Percentiles rank a stretch among this genome's conserved stretches.
phyloP scores from a whole-genome alignment of 1,284 basidiomycete genomes.

The Cystobasidium sp. region DNA sequence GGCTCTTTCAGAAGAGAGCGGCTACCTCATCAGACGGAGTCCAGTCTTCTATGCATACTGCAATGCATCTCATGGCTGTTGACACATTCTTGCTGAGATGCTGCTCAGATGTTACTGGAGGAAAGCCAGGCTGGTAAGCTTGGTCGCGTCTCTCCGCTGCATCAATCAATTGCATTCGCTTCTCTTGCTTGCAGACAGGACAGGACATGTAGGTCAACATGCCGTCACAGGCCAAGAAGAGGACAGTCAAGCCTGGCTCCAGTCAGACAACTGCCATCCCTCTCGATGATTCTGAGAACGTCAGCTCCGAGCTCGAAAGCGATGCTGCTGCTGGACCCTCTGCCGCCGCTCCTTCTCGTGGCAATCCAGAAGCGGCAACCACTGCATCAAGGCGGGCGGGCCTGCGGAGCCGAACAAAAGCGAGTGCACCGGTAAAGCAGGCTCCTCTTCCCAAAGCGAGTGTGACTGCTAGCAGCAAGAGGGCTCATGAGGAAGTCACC shows the following conservation, averaged over 20 bases:
- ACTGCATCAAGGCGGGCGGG: neutral
- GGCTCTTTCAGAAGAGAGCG: neutral
- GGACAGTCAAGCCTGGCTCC: constrained; percentile 1
- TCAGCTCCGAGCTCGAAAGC: neutral
- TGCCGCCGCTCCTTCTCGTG: no score
- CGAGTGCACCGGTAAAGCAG: neutral
- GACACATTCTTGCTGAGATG: neutral
- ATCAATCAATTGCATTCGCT: neutral
- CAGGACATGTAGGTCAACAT: neutral
- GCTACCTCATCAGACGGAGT: constrained; percentile 23
- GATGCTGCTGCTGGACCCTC: no score
- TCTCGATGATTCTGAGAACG: constrained; percentile 1
- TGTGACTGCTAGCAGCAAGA: neutral
- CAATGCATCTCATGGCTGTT: constrained; percentile 9
- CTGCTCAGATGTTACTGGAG: no score
- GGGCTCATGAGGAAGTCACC: neutral
- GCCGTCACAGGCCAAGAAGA: neutral
- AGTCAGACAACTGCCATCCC: constrained; percentile 11
- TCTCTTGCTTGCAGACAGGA: neutral
- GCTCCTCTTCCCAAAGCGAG: neutral
- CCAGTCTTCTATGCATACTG: constrained; percentile 35
- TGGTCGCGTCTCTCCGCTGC: neutral
- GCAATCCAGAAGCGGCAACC: no score
- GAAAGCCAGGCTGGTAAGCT: neutral
- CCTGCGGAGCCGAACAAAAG: neutral